A percentile compares a stretch with the other conserved stretches of the same genome.
These are phyloP conservation scores for Fusarium falciforme DNA, from an alignment of 2,329 filamentous ascomycete species.

Conservation along the genomic window DNA sequence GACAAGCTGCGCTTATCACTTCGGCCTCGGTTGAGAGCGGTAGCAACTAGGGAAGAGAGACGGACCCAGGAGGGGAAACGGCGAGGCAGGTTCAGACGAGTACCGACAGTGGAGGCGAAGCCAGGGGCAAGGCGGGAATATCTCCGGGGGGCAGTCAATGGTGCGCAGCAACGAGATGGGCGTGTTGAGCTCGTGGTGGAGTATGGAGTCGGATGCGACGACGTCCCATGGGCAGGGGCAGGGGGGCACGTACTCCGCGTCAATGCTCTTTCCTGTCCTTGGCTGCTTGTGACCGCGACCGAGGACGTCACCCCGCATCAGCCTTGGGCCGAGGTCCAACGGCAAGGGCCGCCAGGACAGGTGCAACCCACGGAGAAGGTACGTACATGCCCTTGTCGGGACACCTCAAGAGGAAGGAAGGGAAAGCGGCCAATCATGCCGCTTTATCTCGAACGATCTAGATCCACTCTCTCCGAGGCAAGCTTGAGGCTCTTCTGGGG, in stretches of 20 bases:
- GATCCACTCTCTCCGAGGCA: slow-evolving; percentile 33
- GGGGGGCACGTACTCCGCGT: neutral
- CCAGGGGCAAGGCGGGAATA: slow-evolving; percentile 1
- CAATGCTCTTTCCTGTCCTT: neutral
- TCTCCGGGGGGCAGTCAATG: neutral
- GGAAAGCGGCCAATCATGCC: slow-evolving; percentile 7
- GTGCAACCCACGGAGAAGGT: neutral
- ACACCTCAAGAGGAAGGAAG: neutral
- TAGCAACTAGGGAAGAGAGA: slow-evolving; percentile 11
- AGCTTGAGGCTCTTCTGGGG: slow-evolving; percentile 30
- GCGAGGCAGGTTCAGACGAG: neutral
- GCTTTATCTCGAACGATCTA: neutral
- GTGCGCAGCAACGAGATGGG: neutral
- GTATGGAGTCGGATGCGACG: neutral
- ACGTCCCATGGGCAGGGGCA: neutral
- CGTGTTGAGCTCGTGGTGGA: slow-evolving; percentile 1
- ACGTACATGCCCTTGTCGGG: neutral
- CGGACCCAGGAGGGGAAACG: neutral
- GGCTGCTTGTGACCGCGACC: slow-evolving; percentile 30
- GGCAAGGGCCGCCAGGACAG: slow-evolving; percentile 25
- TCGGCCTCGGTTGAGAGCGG: slow-evolving; percentile 31
- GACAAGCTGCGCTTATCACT: slow-evolving; percentile 21
- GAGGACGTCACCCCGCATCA: slow-evolving; percentile 41
- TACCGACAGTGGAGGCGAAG: slow-evolving; percentile 6
- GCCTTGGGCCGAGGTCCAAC: slow-evolving; percentile 44